Evolutionary conservation across 192 early-diverging fungal species (phyloP).

Genomic region (Gryganskiella cystojenkinii): DNA sequence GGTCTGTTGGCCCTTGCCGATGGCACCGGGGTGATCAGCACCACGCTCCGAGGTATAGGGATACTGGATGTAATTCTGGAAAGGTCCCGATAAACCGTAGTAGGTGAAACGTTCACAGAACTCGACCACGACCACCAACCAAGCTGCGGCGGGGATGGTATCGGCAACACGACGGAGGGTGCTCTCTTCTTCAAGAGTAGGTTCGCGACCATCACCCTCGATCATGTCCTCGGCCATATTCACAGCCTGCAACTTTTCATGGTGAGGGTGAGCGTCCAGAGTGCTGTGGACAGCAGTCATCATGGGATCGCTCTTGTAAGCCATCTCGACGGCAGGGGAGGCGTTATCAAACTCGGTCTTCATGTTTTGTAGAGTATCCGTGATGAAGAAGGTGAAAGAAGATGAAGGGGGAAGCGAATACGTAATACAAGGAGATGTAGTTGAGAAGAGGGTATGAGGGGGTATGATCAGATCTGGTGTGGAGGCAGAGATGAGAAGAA

Average conservation of each 20-base stretch:
- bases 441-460: no score
- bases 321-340: slow-evolving; percentile 15
- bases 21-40: slow-evolving; percentile 57
- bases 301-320: slow-evolving; percentile 34
- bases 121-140: slow-evolving; percentile 66
- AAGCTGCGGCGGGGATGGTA: slow-evolving; percentile 62
- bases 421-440: neutral
- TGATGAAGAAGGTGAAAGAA: neutral
- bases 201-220: slow-evolving; percentile 16
- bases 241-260: neutral
- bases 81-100: slow-evolving; percentile 67
- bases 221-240: slow-evolving; percentile 1
- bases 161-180: slow-evolving; percentile 68
- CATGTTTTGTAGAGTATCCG: neutral
- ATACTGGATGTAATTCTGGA: slow-evolving; percentile 68
- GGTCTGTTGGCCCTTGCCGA: slow-evolving; percentile 61
- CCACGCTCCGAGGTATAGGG: slow-evolving; percentile 50
- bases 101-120: slow-evolving; percentile 74
- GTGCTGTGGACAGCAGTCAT: slow-evolving; percentile 4
- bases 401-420: neutral
- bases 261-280: neutral
- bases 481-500: neutral
- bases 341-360: slow-evolving; percentile 11
- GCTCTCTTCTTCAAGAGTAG: slow-evolving; percentile 68
- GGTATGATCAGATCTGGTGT: neutral